These are phyloP conservation scores for Marchantia polymorpha DNA, from an alignment of 225 moss, liverwort and hornwort species.

Conservation along the genomic window DNA sequence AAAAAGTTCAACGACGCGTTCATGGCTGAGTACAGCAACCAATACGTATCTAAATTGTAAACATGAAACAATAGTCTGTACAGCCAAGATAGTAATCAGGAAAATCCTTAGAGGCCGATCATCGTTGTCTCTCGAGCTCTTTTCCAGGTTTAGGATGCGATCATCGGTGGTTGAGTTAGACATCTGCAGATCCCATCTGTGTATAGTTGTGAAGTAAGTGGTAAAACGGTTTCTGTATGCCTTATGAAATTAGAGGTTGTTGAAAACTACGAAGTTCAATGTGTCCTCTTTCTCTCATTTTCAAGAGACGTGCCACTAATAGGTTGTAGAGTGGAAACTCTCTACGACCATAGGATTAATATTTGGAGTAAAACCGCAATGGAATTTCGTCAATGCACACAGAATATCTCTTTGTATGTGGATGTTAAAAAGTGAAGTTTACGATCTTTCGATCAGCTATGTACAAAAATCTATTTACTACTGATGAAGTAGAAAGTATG, in stretches of 20 bases:
- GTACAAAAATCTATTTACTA: no score
- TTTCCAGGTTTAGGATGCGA: slow-evolving; percentile 15
- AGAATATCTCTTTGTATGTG: no score
- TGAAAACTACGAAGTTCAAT: not conserved
- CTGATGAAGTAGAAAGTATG: no score
- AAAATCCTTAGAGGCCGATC: not conserved
- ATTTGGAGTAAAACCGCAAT: slow-evolving; percentile 4
- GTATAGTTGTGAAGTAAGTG: slow-evolving; percentile 15
- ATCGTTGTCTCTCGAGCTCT: not conserved
- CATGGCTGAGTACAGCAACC: slow-evolving; percentile 50
- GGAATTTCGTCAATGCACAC: slow-evolving; percentile 1
- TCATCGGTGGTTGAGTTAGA: not conserved
- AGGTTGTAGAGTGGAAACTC: not conserved
- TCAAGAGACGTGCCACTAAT: not conserved
- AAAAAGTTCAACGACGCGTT: slow-evolving; percentile 78
- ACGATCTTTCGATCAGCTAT: no score
- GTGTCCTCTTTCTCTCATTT: slow-evolving; percentile 1
- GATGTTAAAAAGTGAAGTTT: no score
- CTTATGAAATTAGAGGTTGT: not conserved
- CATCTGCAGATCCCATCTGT: slow-evolving; percentile 6
- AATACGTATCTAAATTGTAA: slow-evolving; percentile 38
- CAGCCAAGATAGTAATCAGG: slow-evolving; percentile 18
- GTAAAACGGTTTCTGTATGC: not conserved
- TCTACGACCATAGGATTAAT: slow-evolving; percentile 22
- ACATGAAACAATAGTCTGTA: slow-evolving; percentile 14